Conservation (phyloP, 179 eudicot species). For the Spinacia oleracea region DNA sequence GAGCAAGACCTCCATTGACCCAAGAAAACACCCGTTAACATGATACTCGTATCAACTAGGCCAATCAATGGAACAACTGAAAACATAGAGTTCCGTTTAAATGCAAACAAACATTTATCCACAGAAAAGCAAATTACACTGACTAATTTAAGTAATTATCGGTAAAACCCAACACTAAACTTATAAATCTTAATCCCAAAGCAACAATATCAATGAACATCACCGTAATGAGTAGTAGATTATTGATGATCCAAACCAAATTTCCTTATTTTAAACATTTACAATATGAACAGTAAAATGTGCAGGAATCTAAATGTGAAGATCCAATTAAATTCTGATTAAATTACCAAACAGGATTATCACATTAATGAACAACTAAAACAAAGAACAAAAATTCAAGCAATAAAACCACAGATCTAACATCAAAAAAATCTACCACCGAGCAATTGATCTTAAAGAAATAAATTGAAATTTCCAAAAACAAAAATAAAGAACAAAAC, state of each 20-base stretch:
- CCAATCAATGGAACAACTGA: neutral
- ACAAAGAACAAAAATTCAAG: no score
- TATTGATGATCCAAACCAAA: neutral
- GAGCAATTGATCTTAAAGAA: no score
- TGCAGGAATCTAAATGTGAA: neutral
- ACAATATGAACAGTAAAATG: neutral
- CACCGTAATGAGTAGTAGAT: no score
- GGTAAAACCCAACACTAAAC: neutral
- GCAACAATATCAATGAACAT: neutral
- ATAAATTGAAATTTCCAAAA: no score
- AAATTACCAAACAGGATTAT: neutral
- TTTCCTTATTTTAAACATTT: no score
- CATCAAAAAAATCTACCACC: no score
- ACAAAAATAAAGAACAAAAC: no score
- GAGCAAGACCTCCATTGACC: neutral
- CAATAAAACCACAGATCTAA: no score
- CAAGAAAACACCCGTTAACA: no score
- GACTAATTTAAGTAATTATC: neutral
- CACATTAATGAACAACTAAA: neutral
- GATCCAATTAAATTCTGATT: constrained; percentile 14
- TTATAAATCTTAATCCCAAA: neutral
- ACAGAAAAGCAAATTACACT: neutral
- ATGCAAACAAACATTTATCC: neutral
- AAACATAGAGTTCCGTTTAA: neutral
- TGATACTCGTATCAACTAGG: no score